These are phyloP conservation scores for Cladosporium sp. DNA, from an alignment of 2,329 filamentous ascomycete species.

Conservation along the genomic window DNA sequence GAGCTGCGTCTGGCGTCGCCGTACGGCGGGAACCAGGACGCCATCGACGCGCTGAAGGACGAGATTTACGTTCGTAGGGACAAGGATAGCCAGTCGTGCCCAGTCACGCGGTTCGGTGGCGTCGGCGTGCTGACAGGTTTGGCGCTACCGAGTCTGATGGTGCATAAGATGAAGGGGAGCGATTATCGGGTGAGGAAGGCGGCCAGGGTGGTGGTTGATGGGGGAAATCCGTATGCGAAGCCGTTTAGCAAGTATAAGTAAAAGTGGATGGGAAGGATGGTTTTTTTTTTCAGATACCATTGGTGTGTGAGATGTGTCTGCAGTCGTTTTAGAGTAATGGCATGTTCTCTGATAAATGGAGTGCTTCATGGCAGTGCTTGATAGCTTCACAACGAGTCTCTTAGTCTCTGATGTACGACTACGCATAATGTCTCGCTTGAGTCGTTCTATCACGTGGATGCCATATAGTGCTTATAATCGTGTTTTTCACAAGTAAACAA, in stretches of 20 bases:
- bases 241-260: conserved; percentile 15
- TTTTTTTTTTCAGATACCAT: background rate
- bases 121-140: conserved; percentile 33
- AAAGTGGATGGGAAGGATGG: background rate
- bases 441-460: background rate
- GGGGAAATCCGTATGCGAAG: conserved; percentile 28
- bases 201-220: conserved; percentile 27
- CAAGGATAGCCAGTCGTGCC: conserved; percentile 30
- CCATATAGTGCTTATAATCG: background rate
- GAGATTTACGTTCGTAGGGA: conserved; percentile 22
- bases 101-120: conserved; percentile 35
- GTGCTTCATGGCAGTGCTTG: background rate
- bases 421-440: background rate
- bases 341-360: background rate
- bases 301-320: background rate
- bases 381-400: background rate
- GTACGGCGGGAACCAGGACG: conserved; percentile 29
- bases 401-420: background rate
- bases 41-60: conserved; percentile 30
- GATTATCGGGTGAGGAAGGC: conserved; percentile 32
- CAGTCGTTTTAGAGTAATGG: background rate
- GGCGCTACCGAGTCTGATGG: conserved; percentile 31
- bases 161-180: conserved; percentile 35
- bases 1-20: conserved; percentile 31
- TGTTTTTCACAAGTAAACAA: background rate